Conservation (phyloP, 768 basidiomycete species). For the Gloeophyllum trabeum region DNA sequence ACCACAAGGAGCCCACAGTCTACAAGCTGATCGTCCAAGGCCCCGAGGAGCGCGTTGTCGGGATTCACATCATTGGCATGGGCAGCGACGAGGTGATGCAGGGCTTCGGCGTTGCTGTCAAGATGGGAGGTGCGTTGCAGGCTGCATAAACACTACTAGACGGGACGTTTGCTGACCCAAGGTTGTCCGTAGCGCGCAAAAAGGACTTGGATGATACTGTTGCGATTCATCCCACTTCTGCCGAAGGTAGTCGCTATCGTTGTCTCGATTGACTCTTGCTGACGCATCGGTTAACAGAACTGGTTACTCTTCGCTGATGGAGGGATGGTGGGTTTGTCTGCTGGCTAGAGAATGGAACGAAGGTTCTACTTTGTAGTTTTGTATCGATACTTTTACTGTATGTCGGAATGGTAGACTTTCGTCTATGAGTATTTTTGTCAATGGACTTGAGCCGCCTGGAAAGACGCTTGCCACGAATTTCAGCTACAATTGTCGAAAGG, state of each 20-base stretch:
- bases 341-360: no score
- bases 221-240: slow-evolving; percentile 86
- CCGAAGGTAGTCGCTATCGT: slow-evolving; percentile 52
- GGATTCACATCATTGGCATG: slow-evolving; percentile 83
- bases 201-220: slow-evolving; percentile 79
- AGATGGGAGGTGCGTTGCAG: slow-evolving; percentile 74
- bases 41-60: slow-evolving; percentile 91
- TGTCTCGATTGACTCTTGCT: slow-evolving; percentile 3
- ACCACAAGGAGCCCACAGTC: slow-evolving; percentile 90
- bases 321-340: background rate
- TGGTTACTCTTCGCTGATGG: slow-evolving; percentile 3
- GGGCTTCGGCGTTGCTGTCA: slow-evolving; percentile 94
- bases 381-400: no score
- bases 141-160: no score
- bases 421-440: no score
- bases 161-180: no score
- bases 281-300: background rate
- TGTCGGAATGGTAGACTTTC: no score
- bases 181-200: slow-evolving; percentile 70
- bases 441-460: no score
- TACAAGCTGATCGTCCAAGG: slow-evolving; percentile 88
- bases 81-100: slow-evolving; percentile 94
- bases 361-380: no score
- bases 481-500: no score
- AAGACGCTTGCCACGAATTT: no score